Base-by-base conservation (phyloP, 108 stramenopile species). In the Fistulifera pelliculosa region DNA sequence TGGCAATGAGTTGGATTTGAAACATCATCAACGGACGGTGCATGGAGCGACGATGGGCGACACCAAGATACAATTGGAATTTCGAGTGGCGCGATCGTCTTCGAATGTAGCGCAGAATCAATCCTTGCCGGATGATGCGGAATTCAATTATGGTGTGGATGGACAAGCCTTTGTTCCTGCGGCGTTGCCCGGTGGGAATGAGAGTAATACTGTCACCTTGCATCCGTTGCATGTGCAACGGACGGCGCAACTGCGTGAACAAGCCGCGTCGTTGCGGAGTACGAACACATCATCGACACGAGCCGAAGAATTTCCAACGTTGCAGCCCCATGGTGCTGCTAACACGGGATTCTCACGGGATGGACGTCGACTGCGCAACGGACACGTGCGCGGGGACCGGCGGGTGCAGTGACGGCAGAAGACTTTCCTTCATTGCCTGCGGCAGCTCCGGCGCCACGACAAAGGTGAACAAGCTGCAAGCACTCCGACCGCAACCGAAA, bases 121-220 rank as follows among this genome's bases (percentile, higher is more conserved):
- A 38, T 56, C 69, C 23, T 54, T 51, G 13, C 69, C 81, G 0
- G 69, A 62, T 10, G 74, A 60, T 11, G 60, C 66, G 11, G 85
- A 89, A 49, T 87, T 85, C 62, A 66, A 76, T 26, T 83, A 60
- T 47, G 83, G 79, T n/a, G 38, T 85, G 52, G 75, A 93, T 65
- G 91, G 87, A 10, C 71, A 84, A 77, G 91, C 79, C 42, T 93
- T 93, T 70, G 91, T 93, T 16, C 91, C 91, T 0, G 80, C 74
- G 28, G 81, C 72, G 0, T 63, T 86, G 48, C 75, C 77, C 5
- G 62, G 56, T 12, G 56, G 53, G 17, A 22, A 27, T 39, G 31
- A 35, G 31, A 8, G 31, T 35, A 44, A 28, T 23, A 24, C 50
- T 12, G 51, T 65, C 13, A 2, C 73, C n/a, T 58, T 75, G 63